phyloP scores from a whole-genome alignment of 78 protist genomes.

The Tieghemostelium lacteum region DNA sequence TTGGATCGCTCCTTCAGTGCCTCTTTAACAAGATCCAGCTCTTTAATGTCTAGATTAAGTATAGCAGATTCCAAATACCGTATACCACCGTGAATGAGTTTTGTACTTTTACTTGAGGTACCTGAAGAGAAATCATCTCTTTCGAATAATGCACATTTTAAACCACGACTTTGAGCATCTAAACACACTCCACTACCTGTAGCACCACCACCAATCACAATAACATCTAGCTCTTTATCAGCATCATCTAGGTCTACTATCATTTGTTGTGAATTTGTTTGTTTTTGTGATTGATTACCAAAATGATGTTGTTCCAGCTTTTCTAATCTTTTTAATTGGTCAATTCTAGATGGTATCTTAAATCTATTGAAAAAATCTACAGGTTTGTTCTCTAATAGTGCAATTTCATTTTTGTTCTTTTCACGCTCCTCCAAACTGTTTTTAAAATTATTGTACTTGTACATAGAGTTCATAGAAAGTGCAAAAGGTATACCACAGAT shows the following conservation, averaged over 20 bases:
- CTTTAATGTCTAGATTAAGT: conserved; percentile 74
- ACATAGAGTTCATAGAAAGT: background rate
- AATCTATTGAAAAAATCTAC: no score
- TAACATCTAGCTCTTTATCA: conserved; percentile 75
- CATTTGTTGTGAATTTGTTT: background rate
- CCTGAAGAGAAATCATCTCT: conserved; percentile 93
- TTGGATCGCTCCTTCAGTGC: conserved; percentile 88
- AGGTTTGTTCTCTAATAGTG: background rate
- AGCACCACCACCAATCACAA: conserved; percentile 96
- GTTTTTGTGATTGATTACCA: background rate
- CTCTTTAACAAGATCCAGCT: conserved; percentile 85
- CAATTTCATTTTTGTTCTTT: background rate
- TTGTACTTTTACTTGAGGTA: conserved; percentile 92
- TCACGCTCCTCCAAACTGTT: background rate
- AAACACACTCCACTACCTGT: conserved; percentile 94
- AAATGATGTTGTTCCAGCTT: no score
- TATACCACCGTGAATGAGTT: conserved; percentile 95
- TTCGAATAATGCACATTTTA: conserved; percentile 74
- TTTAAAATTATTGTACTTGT: no score
- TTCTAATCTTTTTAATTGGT: background rate
- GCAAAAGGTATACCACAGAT: background rate
- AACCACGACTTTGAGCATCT: conserved; percentile 90
- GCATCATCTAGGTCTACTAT: background rate
- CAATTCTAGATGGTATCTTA: background rate
- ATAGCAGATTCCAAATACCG: conserved; percentile 93